A percentile compares a stretch with the other conserved stretches of the same genome.
phyloP scores from a whole-genome alignment of 1,139 yeast species.

The Trichomonascaceae sp. region DNA sequence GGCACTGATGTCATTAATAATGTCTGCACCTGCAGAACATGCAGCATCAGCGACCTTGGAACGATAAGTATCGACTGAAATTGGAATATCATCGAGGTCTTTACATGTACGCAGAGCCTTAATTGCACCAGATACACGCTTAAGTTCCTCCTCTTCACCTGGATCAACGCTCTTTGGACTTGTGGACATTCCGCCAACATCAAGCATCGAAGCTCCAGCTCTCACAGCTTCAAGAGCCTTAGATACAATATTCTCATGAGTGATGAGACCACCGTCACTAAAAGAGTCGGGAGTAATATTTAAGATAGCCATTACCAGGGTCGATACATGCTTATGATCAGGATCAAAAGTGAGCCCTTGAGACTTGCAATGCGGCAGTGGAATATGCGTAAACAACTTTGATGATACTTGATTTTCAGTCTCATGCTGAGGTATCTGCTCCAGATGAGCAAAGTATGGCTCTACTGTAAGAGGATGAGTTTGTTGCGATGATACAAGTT shows the following conservation, averaged over 20 bases:
- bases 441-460: constrained; percentile 61
- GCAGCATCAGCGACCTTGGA: constrained; percentile 66
- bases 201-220: constrained; percentile 64
- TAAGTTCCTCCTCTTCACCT: constrained; percentile 50
- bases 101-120: constrained; percentile 46
- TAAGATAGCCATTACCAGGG: constrained; percentile 71
- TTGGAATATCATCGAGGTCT: constrained; percentile 41
- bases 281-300: constrained; percentile 94
- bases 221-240: constrained; percentile 42
- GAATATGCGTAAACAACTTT: constrained; percentile 29
- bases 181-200: constrained; percentile 91
- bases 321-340: constrained; percentile 17
- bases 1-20: constrained; percentile 85
- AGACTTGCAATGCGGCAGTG: constrained; percentile 21
- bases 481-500: constrained; percentile 57
- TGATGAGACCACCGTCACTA: constrained; percentile 71
- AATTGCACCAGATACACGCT: constrained; percentile 65
- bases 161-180: constrained; percentile 72
- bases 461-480: constrained; percentile 83
- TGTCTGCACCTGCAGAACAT: constrained; percentile 75
- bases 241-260: constrained; percentile 37
- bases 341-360: constrained; percentile 25
- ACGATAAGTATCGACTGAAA: constrained; percentile 84
- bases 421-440: constrained; percentile 43
- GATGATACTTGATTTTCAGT: constrained; percentile 30